Evolutionary conservation across 495 filamentous ascomycete genomes (phyloP).

Genomic region (Penicillium malachiteum): DNA sequence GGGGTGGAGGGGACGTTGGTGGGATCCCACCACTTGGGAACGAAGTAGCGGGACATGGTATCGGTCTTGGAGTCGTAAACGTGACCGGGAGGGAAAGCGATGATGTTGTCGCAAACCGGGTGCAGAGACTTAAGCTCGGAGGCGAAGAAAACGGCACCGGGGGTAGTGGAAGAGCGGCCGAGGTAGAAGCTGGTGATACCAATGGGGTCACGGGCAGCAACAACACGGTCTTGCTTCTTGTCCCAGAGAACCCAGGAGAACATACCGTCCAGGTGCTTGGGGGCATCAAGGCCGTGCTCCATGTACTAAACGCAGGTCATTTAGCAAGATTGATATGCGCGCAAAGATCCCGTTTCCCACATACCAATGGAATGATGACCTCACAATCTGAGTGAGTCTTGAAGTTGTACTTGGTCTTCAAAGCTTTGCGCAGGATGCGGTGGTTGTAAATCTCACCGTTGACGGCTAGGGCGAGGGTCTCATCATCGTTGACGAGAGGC

Average conservation of each 20-base stretch:
- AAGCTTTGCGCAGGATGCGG: conserved; percentile 79
- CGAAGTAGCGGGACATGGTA: conserved; percentile 78
- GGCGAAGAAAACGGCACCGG: conserved; percentile 87
- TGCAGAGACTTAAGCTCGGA: conserved; percentile 94
- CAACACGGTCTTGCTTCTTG: conserved; percentile 82
- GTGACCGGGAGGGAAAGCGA: conserved; percentile 91
- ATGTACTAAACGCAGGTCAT: conserved; percentile 62
- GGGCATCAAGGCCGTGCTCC: conserved; percentile 88
- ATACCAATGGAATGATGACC: conserved; percentile 94
- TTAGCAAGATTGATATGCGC: conserved; percentile 4
- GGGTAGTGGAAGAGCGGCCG: conserved; percentile 79
- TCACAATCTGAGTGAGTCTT: conserved; percentile 98
- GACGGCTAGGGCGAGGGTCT: conserved; percentile 85
- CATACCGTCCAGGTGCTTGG: conserved; percentile 96
- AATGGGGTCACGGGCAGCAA: conserved; percentile 94
- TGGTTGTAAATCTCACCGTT: conserved; percentile 99
- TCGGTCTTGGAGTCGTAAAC: conserved; percentile 90
- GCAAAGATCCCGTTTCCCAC: conserved; percentile 18
- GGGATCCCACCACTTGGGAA: conserved; percentile 92
- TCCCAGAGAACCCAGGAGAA: conserved; percentile 99
- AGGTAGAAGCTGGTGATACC: conserved; percentile 98
- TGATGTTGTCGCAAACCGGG: conserved; percentile 92
- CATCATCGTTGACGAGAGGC: conserved; percentile 88
- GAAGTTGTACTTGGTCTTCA: conserved; percentile 83
- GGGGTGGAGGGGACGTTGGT: conserved; percentile 71